Base-by-base conservation (phyloP, 23 red algal genomes). In the Gracilariopsis chorda region DNA sequence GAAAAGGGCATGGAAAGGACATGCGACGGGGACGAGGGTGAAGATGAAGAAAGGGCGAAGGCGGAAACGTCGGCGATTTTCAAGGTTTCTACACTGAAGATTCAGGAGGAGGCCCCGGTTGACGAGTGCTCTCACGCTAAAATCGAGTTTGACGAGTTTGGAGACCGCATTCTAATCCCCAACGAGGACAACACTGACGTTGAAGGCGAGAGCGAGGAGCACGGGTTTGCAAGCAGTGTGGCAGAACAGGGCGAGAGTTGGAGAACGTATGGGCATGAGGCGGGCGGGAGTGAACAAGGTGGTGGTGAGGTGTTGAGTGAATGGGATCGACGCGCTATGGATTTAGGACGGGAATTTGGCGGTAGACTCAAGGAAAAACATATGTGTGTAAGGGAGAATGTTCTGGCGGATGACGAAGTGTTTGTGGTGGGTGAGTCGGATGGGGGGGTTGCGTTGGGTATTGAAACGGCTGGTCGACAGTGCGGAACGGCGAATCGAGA, bases 91-190 rank as follows among this genome's bases (percentile, higher is more conserved):
- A 86, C 58, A 7, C 33, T 89, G 37, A 35, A 13, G 12, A 80
- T 80, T 47, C 67, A 55, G 20, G 43, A 78, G 8, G 29, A 69
- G 37, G 78, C 34, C 46, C 48, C 43, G 43, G n/a, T n/a, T n/a
- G 70, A 53, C 11, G 85, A 89, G 17, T 49, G 48, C 3, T 47
- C 49, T 28, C 27, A 37, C 14, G 36, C 49, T 14, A 89, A 73
- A 69, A 55, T 40, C 58, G 85, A 89, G 44, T 89, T 62, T 47
- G 85, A 89, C 46, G 85, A 89, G 29, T 89, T 89, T 89, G 85
- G 85, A 9, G 85, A 89, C 49, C 85, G 85, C 0, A 89, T 89
- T 46, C 34, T 55, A 3, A 25, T 40, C 14, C 40, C 34, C 1
- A 74, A 60, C 30, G 85, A 89, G 25, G 47, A 48, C 9, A 33